Evolutionary conservation across 2,329 filamentous ascomycete species (phyloP).

Genomic region (Alternaria viburni): DNA sequence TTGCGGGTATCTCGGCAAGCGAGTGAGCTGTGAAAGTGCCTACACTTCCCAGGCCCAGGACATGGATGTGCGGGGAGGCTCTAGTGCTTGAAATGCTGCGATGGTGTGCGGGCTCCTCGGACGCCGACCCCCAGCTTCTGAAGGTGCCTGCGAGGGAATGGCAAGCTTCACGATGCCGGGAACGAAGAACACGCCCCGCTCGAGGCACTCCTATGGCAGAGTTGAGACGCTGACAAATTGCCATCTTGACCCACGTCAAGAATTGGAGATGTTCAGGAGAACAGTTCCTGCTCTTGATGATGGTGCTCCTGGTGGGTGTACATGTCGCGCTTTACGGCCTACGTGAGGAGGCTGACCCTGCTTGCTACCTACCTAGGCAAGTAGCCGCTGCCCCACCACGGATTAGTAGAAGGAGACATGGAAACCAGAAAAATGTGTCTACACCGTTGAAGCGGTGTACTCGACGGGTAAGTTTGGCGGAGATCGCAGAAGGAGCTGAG

Average conservation of each 20-base stretch:
- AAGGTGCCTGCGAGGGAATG: background rate
- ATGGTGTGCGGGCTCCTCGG: background rate
- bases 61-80: slow-evolving; percentile 3
- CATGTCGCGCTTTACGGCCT: background rate
- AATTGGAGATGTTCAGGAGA: background rate
- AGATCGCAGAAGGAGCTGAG: background rate
- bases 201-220: background rate
- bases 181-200: background rate
- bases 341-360: background rate
- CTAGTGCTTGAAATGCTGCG: background rate
- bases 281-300: background rate
- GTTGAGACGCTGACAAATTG: background rate
- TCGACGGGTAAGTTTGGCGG: background rate
- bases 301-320: background rate
- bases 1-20: slow-evolving; percentile 7
- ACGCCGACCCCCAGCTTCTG: background rate
- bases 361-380: background rate
- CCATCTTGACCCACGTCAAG: background rate
- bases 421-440: background rate
- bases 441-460: background rate
- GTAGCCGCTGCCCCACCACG: background rate
- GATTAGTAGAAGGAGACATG: background rate
- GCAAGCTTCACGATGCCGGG: background rate
- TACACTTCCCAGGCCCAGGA: slow-evolving; percentile 7
- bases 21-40: slow-evolving; percentile 10